Base-by-base conservation (phyloP, 306 rosid species). In the Quercus ilex region DNA sequence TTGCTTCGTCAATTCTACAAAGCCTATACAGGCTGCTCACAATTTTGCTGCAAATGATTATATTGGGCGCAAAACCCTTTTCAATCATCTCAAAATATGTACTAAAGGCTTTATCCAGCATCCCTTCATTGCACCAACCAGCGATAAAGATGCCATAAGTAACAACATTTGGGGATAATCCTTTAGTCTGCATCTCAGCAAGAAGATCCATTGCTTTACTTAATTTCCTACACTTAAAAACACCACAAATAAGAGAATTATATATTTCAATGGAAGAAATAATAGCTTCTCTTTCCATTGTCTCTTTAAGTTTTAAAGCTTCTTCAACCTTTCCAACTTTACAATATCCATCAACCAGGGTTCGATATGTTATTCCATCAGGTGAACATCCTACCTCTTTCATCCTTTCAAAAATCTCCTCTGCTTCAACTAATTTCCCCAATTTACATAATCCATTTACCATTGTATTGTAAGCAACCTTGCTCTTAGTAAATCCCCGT, bases 41-140 rank as follows among this genome's bases (percentile, higher is more conserved):
- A 76, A 94, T 83, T 87, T 94, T 94, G 85, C 91, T 86, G 78
- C 90, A 90, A 64, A 94, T 82, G 30, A 85, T 84, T 23, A 55
- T 30, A 85, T 87, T 91, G 23, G 98, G 91, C 20, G 49, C 56
- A 49, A 92, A 85, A 43, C 97, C 97, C 55, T 74, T 84, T 68
- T 70, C 82, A 62, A 89, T 85, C 98, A 94, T 92, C 83, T 92
- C 93, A 79, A 78, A 86, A 82, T 91, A 94, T 62, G 80, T 53
- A 55, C 75, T 76, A 67, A 91, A 84, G 70, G 98, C 97, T 85
- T 86, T 90, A 73, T 84, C 90, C 53, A 92, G 70, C 90, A 76
- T 87, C 65, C 90, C 90, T 87, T 92, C 92, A 63, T 85, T 74
- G 49, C 97, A 94, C 98, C 95, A 91, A 80, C 98, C 97, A 77